Conservation (phyloP, 129 eudicot species). For the Flaveria bidentis region DNA sequence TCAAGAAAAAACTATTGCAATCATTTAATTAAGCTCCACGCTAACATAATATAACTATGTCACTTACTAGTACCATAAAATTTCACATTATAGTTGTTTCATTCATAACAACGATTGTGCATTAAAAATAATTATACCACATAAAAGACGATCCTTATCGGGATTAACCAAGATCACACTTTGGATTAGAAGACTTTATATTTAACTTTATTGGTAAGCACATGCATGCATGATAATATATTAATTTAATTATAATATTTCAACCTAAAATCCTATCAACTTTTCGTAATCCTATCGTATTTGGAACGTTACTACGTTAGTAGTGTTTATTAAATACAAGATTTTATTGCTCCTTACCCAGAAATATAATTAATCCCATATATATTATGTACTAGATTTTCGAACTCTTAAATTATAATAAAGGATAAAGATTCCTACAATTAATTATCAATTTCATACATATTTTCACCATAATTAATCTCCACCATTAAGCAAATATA, state of each 20-base stretch:
- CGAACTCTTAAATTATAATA: not conserved
- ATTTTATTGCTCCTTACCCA: not conserved
- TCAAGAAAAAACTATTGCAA: too few species aligned
- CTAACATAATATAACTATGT: too few species aligned
- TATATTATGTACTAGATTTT: constrained; percentile 4
- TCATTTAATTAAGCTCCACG: too few species aligned
- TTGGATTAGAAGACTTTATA: not conserved
- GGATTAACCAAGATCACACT: not conserved
- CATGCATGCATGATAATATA: not conserved
- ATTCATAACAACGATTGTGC: not conserved
- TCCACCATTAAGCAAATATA: not conserved
- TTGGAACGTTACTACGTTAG: not conserved
- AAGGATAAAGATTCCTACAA: not conserved
- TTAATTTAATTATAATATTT: not conserved
- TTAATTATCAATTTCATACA: not conserved
- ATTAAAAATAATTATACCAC: not conserved
- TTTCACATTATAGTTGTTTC: not conserved
- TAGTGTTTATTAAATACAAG: not conserved
- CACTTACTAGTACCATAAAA: too few species aligned
- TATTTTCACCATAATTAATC: not conserved
- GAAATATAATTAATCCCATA: not conserved
- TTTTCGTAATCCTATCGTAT: not conserved
- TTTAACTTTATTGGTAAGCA: not conserved
- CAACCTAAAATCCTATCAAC: not conserved
- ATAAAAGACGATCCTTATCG: not conserved